Conservation (phyloP, 805 yeast genomes). For the Ogataea pilisensis region DNA sequence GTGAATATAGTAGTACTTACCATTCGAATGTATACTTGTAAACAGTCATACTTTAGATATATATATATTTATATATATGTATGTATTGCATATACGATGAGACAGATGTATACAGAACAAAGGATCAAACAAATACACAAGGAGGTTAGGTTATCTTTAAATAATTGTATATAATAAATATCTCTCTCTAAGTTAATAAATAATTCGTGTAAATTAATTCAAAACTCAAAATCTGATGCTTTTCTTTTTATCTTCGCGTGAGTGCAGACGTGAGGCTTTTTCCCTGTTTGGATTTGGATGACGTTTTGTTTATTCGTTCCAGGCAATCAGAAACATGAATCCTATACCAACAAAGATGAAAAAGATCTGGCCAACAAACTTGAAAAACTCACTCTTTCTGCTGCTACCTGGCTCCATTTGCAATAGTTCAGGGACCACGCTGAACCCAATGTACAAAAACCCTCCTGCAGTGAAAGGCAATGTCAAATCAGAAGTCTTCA, state of each 20-base stretch:
- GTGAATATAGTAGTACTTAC: conserved; percentile 11
- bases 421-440: conserved; percentile 70
- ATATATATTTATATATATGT: background rate
- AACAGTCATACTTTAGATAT: conserved; percentile 9
- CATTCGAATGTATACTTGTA: conserved; percentile 24
- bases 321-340: conserved; percentile 50
- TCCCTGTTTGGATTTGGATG: background rate
- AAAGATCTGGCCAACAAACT: conserved; percentile 42
- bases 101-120: too few relatives aligned
- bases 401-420: conserved; percentile 36
- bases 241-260: background rate
- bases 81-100: background rate
- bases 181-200: too few relatives aligned
- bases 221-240: too few relatives aligned
- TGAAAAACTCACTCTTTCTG: conserved; percentile 35
- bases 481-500: conserved; percentile 46
- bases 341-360: conserved; percentile 52
- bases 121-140: too few relatives aligned
- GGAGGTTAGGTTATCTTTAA: too few relatives aligned
- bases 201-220: too few relatives aligned
- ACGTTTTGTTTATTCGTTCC: conserved; percentile 34
- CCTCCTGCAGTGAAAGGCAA: conserved; percentile 78
- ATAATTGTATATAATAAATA: too few relatives aligned
- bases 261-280: background rate
- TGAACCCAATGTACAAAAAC: conserved; percentile 67